Evolutionary conservation across 1,284 basidiomycete genomes (phyloP), one percentile per base, ranked within the genome.

Genomic region (Grifola frondosa): DNA sequence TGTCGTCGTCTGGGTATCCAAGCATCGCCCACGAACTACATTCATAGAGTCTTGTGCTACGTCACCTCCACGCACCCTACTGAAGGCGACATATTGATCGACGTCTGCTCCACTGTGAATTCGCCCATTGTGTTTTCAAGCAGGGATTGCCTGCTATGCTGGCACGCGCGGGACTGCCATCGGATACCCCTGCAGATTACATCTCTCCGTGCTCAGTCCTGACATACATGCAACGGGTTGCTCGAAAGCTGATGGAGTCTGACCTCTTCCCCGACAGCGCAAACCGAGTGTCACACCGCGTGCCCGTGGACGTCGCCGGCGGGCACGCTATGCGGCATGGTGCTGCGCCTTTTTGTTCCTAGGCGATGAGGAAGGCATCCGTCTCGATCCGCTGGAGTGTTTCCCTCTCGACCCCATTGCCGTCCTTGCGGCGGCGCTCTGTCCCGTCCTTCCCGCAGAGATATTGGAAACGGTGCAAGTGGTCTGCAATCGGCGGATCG

Each of bases 1-100:
- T 70, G 70, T 8, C 67, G 69, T 12, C 68, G 77, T 16, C 61
- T 84, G 0, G 77, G 74, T 20, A 63, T 84, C 13, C 47, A 56
- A 7, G 78, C 80, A 0, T 70, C 67, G 10, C 76, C 81, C 0
- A 63, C 81, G 16, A 72, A 78, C 52, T 81, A 78, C 42, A 83
- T 80, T 3, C 60, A 63, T 13, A 69, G 69, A 37, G 80, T 85
- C 8, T 56, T 51, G 58, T 66, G 23, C 20, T 46, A 59, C 35
- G 49, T 59, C 31, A 41, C 49, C 24, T 49, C 50, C 5, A 35
- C 35, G 8, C 44, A 45, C 36, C 44, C 42, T 5, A 33, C 29
- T 1, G 30, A 39, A 9, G 40, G 39, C 25, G 49, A 54, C 37
- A 56, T 55, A 39, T 49, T 59, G 21, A 42, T 59, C 35, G 34